Evolutionary conservation across 2,329 filamentous ascomycete genomes (phyloP), one percentile per base, ranked within the genome.

Genomic region (Epichloe gansuensis): DNA sequence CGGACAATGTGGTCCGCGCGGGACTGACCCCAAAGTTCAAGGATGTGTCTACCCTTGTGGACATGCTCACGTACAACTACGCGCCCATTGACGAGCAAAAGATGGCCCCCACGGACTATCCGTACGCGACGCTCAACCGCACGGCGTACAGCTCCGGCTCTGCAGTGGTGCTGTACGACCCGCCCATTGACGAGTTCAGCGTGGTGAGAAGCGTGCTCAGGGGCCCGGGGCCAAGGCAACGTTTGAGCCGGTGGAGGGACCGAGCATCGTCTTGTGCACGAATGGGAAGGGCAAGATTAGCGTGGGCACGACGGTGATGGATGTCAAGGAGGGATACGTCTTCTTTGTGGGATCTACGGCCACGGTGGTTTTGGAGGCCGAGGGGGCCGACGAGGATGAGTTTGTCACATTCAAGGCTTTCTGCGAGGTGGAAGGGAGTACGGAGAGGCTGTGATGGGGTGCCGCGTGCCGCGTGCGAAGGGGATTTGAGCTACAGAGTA

Each of bases 1-100:
- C 88, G n/a, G 93, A 98, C 77, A 98, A 98, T 60, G 93, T 98
- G 38, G 91, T 98, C 50, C 89, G 93, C 52, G 93, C 93, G 0
- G 93, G 93, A 44, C 93, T 98, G 70, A 98, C 93, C 0, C 93
- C 93, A 52, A 98, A 98, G 68, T 98, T 95, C 78, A 96, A 97
- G 73, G 93, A 98, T 61, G 88, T 97, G 23, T 72, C 83, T 51
- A 97, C 90, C 0, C 76, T 98, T 11, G 89, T 91, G 37, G 78
- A 82, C 56, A 95, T 95, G 84, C 74, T 98, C 59, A 98, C 93
- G 0, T 98, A 98, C 74, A 88, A 84, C 61, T 96, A 94, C 63
- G 91, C 93, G 0, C 91, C 93, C 2, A 96, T 96, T 58, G 84
- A 87, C 55, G 84, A 95, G 70, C 93, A 98, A 68, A 96, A 96